These are phyloP conservation scores for Coemansia sp. DNA, from an alignment of 192 early-diverging fungal genomes.

Conservation along the genomic window DNA sequence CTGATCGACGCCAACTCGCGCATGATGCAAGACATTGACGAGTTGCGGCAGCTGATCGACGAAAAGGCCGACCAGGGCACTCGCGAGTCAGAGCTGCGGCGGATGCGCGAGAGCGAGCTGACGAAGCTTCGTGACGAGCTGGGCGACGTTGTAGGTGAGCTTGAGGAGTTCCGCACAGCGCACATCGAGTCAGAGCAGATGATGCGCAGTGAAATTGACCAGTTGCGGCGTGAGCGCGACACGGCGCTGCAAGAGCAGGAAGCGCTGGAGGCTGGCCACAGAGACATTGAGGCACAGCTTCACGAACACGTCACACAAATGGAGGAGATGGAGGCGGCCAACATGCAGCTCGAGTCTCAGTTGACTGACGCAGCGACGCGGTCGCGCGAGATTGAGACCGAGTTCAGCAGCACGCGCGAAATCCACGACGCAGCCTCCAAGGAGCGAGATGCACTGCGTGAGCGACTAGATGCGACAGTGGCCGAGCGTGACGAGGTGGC, in stretches of 20 bases:
- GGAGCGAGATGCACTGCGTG: slow-evolving; percentile 22
- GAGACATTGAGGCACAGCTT: slow-evolving; percentile 32
- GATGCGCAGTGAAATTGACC: slow-evolving; percentile 55
- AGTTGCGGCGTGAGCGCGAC: slow-evolving; percentile 50
- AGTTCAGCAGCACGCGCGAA: slow-evolving; percentile 22
- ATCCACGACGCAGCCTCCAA: slow-evolving; percentile 26
- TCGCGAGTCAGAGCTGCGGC: slow-evolving; percentile 56
- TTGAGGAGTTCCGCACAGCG: slow-evolving; percentile 56
- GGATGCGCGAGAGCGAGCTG: slow-evolving; percentile 61
- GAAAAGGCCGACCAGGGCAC: slow-evolving; percentile 62
- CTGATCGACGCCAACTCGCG: slow-evolving; percentile 35
- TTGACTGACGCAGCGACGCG: slow-evolving; percentile 22
- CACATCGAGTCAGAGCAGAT: slow-evolving; percentile 48
- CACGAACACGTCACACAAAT: slow-evolving; percentile 35
- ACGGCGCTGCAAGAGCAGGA: slow-evolving; percentile 20
- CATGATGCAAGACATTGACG: slow-evolving; percentile 55
- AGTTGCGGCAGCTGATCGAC: slow-evolving; percentile 53
- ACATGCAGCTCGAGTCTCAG: slow-evolving; percentile 37
- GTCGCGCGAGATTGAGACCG: slow-evolving; percentile 27
- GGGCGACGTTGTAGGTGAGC: slow-evolving; percentile 38
- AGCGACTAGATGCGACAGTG: slow-evolving; percentile 11
- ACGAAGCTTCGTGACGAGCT: slow-evolving; percentile 56
- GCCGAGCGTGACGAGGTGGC: slow-evolving; percentile 15
- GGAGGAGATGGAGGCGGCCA: slow-evolving; percentile 45
- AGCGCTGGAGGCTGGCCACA: slow-evolving; percentile 9